Percentiles rank a stretch among this genome's conserved stretches.
Evolutionary conservation across 1,284 basidiomycete genomes (phyloP).

Genomic region (Naganishia liquefaciens): DNA sequence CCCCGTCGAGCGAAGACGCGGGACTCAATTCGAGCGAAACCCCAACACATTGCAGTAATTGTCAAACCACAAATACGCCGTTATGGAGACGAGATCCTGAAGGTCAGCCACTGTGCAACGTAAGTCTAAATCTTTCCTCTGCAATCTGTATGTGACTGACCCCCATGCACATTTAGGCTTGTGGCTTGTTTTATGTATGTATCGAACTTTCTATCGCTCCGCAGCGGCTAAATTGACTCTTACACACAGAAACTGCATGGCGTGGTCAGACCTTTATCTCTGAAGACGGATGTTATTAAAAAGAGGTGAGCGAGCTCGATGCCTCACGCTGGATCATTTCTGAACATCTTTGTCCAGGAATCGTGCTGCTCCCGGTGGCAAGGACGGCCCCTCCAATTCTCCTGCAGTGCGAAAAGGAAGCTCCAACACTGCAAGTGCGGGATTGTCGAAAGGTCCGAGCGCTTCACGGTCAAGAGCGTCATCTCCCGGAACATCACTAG

Average conservation of each 20-base stretch:
- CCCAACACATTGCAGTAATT: constrained; percentile 88
- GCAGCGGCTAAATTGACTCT: constrained; percentile 53
- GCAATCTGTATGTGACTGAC: constrained; percentile 21
- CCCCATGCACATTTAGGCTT: constrained; percentile 62
- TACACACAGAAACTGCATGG: constrained; percentile 74
- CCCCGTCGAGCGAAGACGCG: constrained; percentile 37
- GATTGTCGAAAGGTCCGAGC: constrained; percentile 1
- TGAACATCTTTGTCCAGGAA: constrained; percentile 32
- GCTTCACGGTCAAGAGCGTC: constrained; percentile 14
- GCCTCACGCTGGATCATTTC: constrained; percentile 23
- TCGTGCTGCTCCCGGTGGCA: constrained; percentile 37
- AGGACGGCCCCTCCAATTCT: constrained; percentile 11
- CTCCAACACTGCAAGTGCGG: constrained; percentile 2
- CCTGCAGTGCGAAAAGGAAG: constrained; percentile 10
- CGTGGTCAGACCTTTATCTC: constrained; percentile 84
- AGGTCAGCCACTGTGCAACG: constrained; percentile 84
- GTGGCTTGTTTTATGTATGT: constrained; percentile 72
- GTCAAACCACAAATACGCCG: constrained; percentile 92
- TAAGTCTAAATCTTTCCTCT: constrained; percentile 31
- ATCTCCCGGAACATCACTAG: constrained; percentile 5
- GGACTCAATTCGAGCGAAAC: constrained; percentile 58
- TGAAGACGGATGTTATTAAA: constrained; percentile 98
- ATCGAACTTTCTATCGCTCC: constrained; percentile 52
- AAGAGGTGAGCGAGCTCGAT: constrained; percentile 68
- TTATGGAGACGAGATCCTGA: constrained; percentile 94